Evolutionary conservation across 2,329 filamentous ascomycete genomes (phyloP), one percentile per base, ranked within the genome.

Genomic region (Cyphellophora attinorum): DNA sequence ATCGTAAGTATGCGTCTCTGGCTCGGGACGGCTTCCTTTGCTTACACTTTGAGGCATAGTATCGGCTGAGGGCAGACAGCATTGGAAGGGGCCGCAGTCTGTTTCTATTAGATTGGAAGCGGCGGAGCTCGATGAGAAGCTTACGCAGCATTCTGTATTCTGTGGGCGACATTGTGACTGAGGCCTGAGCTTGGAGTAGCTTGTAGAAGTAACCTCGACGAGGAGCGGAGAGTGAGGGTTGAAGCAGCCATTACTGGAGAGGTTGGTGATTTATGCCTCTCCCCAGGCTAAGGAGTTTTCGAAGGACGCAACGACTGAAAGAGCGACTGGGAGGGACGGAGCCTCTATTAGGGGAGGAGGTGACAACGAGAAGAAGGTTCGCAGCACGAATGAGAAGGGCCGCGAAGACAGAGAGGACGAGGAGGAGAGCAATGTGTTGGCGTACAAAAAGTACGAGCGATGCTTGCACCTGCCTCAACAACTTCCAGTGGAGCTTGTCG

Each of bases 31-130:
- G 19, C 25, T n/a, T n/a, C n/a, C n/a, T n/a, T n/a, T 19, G 51
- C 69, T 56, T 65, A 79, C 75, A 76, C 66, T 79, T 79, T 39
- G 74, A 78, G 57, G 76, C 76, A 71, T 80, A 80, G 62, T 71
- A 79, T 59, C 76, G 65, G 48, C 73, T 68, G 49, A 80, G 66
- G 42, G 75, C 74, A 35, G 72, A 69, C 46, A 76, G 59, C 28
- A 69, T 66, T 35, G 72, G 71, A 52, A 62, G 39, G 11, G 38
- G 28, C 25, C 37, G 35, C 18, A 33, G 19, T 17, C 46, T 49
- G 19, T 12, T 33, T 21, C 31, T 35, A 11, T 23, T 25, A 25
- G 21, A 25, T n/a, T n/a, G n/a, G n/a, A 25, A 25, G 21, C n/a
- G 21, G n/a, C n/a, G 8, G n/a, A 8, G 21, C n/a, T 8, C 21